These are phyloP conservation scores for Yarrowia galli DNA, from an alignment of 1,139 yeast species.

Conservation along the genomic window DNA sequence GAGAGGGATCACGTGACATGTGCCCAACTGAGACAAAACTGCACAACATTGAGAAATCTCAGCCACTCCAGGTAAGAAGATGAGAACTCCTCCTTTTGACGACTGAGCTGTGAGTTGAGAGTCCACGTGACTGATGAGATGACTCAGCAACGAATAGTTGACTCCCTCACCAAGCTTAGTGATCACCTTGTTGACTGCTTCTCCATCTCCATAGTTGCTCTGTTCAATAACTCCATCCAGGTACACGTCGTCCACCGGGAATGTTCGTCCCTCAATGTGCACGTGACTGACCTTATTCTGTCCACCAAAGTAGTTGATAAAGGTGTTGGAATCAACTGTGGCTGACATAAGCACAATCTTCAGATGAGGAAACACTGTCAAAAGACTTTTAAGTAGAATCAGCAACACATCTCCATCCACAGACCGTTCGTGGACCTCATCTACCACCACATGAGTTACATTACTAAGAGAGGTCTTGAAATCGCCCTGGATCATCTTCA, in stretches of 20 bases:
- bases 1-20: slow-evolving; percentile 67
- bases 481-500: slow-evolving; percentile 75
- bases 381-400: slow-evolving; percentile 71
- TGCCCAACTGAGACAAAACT: background rate
- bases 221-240: slow-evolving; percentile 66
- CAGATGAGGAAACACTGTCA: slow-evolving; percentile 54
- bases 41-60: slow-evolving; percentile 70
- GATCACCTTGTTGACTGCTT: slow-evolving; percentile 50
- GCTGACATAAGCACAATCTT: slow-evolving; percentile 92
- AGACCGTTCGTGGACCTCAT: slow-evolving; percentile 96
- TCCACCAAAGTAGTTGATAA: slow-evolving; percentile 66
- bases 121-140: slow-evolving; percentile 63
- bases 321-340: slow-evolving; percentile 78
- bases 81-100: slow-evolving; percentile 74
- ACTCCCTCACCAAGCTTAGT: slow-evolving; percentile 56
- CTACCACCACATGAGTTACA: slow-evolving; percentile 76
- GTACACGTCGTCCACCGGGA: slow-evolving; percentile 81
- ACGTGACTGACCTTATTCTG: slow-evolving; percentile 49
- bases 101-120: slow-evolving; percentile 53
- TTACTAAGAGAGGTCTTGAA: slow-evolving; percentile 55
- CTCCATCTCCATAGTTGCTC: slow-evolving; percentile 41
- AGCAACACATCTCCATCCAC: slow-evolving; percentile 87
- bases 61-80: slow-evolving; percentile 89
- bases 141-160: slow-evolving; percentile 73
- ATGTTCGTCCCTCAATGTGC: slow-evolving; percentile 92